These are phyloP conservation scores for Avena insularis DNA, from an alignment of 176 grass and related monocot genomes.

Conservation along the genomic window DNA sequence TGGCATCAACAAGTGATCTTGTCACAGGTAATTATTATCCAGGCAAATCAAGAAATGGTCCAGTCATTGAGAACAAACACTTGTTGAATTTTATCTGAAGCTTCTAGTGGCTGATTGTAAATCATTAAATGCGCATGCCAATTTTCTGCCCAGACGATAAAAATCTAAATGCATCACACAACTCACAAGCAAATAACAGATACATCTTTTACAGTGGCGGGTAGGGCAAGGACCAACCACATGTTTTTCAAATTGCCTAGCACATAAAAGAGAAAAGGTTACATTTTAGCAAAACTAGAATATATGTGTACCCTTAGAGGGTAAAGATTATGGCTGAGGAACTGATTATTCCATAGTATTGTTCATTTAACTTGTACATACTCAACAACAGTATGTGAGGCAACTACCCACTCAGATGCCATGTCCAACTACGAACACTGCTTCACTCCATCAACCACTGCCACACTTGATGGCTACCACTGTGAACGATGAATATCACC, in stretches of 20 bases:
- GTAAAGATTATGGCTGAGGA: neutral
- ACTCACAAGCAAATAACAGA: neutral
- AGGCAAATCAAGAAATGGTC: conserved; percentile 13
- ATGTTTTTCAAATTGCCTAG: conserved; percentile 15
- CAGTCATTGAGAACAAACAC: neutral
- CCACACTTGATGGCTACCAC: neutral
- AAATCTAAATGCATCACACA: conserved; percentile 8
- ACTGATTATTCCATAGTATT: conserved; percentile 5
- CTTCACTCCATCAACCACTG: conserved; percentile 23
- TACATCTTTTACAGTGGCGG: neutral
- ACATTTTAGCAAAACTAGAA: neutral
- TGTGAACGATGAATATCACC: neutral
- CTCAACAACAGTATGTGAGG: neutral
- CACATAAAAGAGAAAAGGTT: neutral
- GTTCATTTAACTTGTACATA: neutral
- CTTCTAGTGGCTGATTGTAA: conserved; percentile 13
- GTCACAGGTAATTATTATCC: conserved; percentile 4
- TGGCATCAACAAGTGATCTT: neutral
- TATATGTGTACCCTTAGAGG: conserved; percentile 1
- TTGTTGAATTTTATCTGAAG: neutral
- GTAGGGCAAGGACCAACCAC: conserved; percentile 12
- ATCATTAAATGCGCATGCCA: conserved; percentile 17
- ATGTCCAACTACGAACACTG: conserved; percentile 5
- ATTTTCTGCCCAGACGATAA: conserved; percentile 15
- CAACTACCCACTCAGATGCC: neutral